phyloP scores from a whole-genome alignment of 2,329 filamentous ascomycete genomes.

The Arachnomyces sp. region DNA sequence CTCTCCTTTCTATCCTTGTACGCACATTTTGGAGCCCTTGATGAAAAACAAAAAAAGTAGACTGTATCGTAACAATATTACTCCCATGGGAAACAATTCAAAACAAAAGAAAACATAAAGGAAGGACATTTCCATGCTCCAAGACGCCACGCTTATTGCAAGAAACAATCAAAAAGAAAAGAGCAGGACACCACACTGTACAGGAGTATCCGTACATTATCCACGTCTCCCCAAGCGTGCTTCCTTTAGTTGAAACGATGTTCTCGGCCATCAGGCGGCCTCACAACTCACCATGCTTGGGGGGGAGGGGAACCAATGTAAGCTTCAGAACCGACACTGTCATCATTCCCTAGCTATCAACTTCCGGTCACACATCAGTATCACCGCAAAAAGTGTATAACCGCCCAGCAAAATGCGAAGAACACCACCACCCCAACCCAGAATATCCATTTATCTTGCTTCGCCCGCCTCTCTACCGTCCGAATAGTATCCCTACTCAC shows the following conservation, averaged over 20 bases:
- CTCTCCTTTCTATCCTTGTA: too few relatives aligned
- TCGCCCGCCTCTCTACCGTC: conserved; percentile 86
- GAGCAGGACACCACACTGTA: background rate
- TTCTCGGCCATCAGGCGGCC: too few relatives aligned
- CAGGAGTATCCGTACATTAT: too few relatives aligned
- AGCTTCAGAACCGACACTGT: too few relatives aligned
- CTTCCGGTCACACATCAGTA: background rate
- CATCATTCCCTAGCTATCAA: background rate
- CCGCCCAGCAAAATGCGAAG: conserved; percentile 84
- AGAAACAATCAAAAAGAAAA: conserved; percentile 15
- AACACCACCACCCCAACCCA: conserved; percentile 79
- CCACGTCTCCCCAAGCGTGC: too few relatives aligned
- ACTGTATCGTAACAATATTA: too few relatives aligned
- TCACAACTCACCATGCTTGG: background rate
- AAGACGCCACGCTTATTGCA: conserved; percentile 23
- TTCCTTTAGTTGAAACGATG: too few relatives aligned
- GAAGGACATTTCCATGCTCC: background rate
- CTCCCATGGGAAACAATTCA: background rate
- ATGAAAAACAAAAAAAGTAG: too few relatives aligned
- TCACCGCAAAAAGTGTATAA: conserved; percentile 74
- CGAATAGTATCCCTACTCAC: conserved; percentile 93
- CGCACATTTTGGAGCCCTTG: too few relatives aligned
- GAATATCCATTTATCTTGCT: conserved; percentile 98
- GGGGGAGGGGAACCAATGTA: background rate
- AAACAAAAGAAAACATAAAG: conserved; percentile 4